Evolutionary conservation across 1,284 basidiomycete species (phyloP).

Genomic region (Boletus mariae): DNA sequence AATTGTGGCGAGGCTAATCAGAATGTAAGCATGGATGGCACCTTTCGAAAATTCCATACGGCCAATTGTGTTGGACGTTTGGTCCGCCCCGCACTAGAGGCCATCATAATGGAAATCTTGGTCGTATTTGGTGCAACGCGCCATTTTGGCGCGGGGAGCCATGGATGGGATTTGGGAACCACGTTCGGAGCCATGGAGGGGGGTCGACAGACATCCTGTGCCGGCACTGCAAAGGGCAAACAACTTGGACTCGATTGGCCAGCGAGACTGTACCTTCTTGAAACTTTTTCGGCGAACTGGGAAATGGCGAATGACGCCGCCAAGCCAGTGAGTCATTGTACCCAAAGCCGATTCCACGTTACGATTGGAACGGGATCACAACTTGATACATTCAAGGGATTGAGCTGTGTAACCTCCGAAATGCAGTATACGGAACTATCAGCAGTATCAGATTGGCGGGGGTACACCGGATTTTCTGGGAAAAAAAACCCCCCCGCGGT

Average conservation of each 20-base stretch:
- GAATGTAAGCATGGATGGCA: not conserved
- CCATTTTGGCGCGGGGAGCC: not conserved
- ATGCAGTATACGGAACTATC: not conserved
- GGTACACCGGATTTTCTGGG: not conserved
- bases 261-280: not conserved
- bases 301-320: not conserved
- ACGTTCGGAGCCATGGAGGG: not conserved
- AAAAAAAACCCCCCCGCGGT: not conserved
- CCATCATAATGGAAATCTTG: not conserved
- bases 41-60: not conserved
- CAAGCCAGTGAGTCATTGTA: not conserved
- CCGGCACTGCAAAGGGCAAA: conserved; percentile 3
- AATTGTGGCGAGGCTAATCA: too few species aligned
- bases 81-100: conserved; percentile 9
- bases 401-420: not conserved
- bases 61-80: conserved; percentile 3
- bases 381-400: not conserved
- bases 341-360: not conserved
- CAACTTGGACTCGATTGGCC: not conserved
- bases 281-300: not conserved
- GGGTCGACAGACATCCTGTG: conserved; percentile 13
- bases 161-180: not conserved
- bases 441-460: not conserved
- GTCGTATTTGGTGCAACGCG: not conserved
- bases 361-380: not conserved